Percentiles rank a stretch among this genome's conserved stretches.
Conservation (phyloP, 176 grass and related monocot species). For the Thalia dealbata region DNA sequence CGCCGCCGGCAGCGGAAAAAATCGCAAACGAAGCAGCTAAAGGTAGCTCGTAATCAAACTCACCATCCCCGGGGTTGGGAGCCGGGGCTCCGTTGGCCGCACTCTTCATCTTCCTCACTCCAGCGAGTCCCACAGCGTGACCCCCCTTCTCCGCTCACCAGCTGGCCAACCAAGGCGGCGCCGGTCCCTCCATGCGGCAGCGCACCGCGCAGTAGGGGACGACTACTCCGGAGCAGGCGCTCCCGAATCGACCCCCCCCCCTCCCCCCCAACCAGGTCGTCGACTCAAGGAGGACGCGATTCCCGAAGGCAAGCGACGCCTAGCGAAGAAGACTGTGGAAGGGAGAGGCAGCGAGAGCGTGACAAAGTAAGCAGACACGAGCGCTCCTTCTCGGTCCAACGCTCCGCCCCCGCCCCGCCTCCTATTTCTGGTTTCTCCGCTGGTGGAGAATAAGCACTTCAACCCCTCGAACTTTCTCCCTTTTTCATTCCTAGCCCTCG, state of each 20-base stretch:
- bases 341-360: not conserved
- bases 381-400: not conserved
- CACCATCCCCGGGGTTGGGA: slow-evolving; percentile 6
- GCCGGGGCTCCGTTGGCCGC: not conserved
- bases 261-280: not conserved
- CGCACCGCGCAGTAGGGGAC: not conserved
- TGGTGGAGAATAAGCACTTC: not conserved
- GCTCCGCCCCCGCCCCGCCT: not conserved
- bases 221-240: not conserved
- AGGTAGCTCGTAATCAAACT: not conserved
- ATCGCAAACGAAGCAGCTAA: slow-evolving; percentile 6
- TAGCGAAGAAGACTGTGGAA: not conserved
- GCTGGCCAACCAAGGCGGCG: not conserved
- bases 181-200: not conserved
- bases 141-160: not conserved
- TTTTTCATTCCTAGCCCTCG: not conserved
- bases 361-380: not conserved
- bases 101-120: slow-evolving; percentile 1
- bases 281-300: not conserved
- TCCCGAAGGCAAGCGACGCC: not conserved
- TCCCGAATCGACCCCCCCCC: not conserved
- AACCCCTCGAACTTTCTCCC: not conserved
- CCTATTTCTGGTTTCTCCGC: not conserved
- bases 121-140: not conserved
- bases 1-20: slow-evolving; percentile 15